Evolutionary conservation across 352 stramenopile genomes (phyloP).

Genomic region (Phytophthora pistaciae): DNA sequence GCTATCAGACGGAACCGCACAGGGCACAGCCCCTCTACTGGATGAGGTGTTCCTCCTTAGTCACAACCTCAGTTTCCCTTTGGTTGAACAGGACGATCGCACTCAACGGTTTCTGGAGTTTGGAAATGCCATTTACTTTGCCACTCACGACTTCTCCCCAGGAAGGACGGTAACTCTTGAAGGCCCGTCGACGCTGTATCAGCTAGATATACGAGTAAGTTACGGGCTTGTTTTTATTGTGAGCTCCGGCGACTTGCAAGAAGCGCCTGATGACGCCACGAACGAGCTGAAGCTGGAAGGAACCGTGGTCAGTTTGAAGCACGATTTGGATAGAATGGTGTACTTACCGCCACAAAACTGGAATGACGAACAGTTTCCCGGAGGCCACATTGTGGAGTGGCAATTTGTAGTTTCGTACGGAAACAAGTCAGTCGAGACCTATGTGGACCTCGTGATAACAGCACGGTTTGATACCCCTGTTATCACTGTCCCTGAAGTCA

Average conservation of each 20-base stretch:
- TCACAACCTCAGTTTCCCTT: neutral
- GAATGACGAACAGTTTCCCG: slow-evolving; percentile 43
- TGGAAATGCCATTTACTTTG: neutral
- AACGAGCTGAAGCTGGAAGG: slow-evolving; percentile 19
- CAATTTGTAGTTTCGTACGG: slow-evolving; percentile 46
- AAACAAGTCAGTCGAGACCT: slow-evolving; percentile 33
- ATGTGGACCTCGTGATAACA: slow-evolving; percentile 43
- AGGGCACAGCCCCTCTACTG: neutral
- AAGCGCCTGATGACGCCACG: neutral
- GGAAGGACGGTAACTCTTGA: neutral
- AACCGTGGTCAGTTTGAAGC: slow-evolving; percentile 23
- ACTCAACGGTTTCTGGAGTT: neutral
- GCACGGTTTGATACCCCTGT: slow-evolving; percentile 49
- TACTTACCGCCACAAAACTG: slow-evolving; percentile 63
- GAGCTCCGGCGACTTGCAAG: neutral
- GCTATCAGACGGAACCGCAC: neutral
- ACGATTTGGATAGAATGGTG: slow-evolving; percentile 33
- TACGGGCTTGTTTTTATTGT: slow-evolving; percentile 22
- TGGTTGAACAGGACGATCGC: neutral
- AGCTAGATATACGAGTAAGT: slow-evolving; percentile 32
- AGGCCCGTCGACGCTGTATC: slow-evolving; percentile 11
- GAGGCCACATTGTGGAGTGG: slow-evolving; percentile 50
- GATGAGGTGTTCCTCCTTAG: neutral
- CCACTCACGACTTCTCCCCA: neutral
- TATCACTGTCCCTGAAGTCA: slow-evolving; percentile 43